phyloP scores from a whole-genome alignment of 768 basidiomycete genomes.

The Epithele typhae region DNA sequence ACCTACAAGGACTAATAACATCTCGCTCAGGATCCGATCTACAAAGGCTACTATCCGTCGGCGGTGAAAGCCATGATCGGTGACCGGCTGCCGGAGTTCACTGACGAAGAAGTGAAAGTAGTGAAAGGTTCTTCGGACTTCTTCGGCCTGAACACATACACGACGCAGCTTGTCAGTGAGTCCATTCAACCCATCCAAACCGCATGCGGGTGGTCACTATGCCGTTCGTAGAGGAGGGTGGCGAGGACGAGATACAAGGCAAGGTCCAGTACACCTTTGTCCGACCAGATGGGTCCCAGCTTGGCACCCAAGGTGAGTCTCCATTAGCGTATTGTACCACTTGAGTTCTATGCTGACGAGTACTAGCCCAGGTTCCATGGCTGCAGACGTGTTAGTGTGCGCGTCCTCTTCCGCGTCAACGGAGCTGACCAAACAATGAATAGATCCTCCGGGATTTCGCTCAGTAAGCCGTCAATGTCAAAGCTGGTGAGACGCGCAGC shows the following conservation, averaged over 20 bases:
- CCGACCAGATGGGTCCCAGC: constrained; percentile 56
- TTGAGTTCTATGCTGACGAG: not conserved
- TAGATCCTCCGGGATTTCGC: constrained; percentile 36
- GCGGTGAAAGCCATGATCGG: constrained; percentile 54
- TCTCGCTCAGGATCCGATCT: constrained; percentile 52
- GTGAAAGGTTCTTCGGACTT: constrained; percentile 67
- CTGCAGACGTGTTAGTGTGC: constrained; percentile 30
- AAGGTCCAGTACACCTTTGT: constrained; percentile 57
- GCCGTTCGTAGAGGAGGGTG: constrained; percentile 43
- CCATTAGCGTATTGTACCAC: not conserved
- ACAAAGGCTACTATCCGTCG: constrained; percentile 65
- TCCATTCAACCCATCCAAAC: not conserved
- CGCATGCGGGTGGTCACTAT: not conserved
- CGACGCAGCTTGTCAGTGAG: constrained; percentile 58
- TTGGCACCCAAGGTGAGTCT: constrained; percentile 53
- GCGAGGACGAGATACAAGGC: constrained; percentile 61
- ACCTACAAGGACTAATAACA: not conserved
- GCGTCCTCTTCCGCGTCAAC: not conserved
- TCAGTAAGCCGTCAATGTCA: constrained; percentile 16
- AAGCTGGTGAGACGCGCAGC: not conserved
- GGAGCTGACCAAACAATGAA: not conserved
- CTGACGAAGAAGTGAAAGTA: constrained; percentile 48
- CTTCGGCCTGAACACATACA: constrained; percentile 72
- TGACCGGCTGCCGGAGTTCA: constrained; percentile 55
- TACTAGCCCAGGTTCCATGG: constrained; percentile 32